Evolutionary conservation across 495 filamentous ascomycete genomes (phyloP).

Genomic region (Xylaria flabelliformis): DNA sequence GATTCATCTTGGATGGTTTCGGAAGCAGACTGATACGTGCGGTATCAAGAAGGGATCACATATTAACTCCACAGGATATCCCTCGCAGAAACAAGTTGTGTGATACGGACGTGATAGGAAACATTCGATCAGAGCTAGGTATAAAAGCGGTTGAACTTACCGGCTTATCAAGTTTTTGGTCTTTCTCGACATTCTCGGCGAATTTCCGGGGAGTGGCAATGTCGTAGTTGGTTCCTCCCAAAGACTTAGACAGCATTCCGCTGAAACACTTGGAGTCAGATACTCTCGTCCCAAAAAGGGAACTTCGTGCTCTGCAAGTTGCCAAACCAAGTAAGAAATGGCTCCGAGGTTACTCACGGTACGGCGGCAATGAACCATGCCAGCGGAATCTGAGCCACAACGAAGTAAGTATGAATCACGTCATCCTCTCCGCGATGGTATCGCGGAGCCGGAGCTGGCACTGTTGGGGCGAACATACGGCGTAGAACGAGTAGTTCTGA

Average conservation of each 20-base stretch:
- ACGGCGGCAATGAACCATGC: conserved; percentile 47
- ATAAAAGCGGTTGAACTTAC: too few relatives aligned
- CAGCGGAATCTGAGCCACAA: conserved; percentile 46
- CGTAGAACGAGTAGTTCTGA: conserved; percentile 52
- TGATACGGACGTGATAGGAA: background rate
- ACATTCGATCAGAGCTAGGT: background rate
- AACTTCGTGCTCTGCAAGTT: background rate
- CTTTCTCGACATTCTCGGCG: conserved; percentile 37
- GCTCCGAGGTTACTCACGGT: conserved; percentile 32
- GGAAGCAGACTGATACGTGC: background rate
- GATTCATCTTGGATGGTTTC: too few relatives aligned
- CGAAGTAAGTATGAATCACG: background rate
- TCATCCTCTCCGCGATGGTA: background rate
- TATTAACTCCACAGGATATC: background rate
- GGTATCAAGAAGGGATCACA: background rate
- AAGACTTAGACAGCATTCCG: conserved; percentile 34
- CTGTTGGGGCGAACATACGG: conserved; percentile 34
- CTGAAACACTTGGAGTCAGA: too few relatives aligned
- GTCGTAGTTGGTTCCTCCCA: conserved; percentile 48
- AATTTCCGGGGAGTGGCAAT: conserved; percentile 41
- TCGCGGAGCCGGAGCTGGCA: background rate
- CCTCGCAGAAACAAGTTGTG: background rate
- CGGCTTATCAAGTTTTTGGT: conserved; percentile 45
- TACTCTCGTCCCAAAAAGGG: background rate
- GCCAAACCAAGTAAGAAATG: background rate